These are phyloP conservation scores for Chamaecyparis obtusa DNA, from an alignment of 75 land plant genomes.

Conservation along the genomic window DNA sequence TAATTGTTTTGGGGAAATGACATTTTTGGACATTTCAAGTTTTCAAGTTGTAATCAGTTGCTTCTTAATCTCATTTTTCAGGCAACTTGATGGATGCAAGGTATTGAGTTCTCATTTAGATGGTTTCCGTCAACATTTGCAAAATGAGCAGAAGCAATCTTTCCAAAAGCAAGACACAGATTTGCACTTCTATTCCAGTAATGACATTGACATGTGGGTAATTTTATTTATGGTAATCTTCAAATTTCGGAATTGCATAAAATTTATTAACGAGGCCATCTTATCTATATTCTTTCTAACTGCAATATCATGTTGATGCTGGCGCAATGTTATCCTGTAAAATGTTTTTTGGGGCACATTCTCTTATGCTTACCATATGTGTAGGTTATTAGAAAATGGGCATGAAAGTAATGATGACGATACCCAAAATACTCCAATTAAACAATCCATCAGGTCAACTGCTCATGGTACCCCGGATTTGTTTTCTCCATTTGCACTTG, in stretches of 20 bases:
- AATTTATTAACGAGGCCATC: not conserved
- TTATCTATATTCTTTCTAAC: not conserved
- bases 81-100: slow-evolving; percentile 52
- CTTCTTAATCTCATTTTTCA: slow-evolving; percentile 16
- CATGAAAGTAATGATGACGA: slow-evolving; percentile 32
- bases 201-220: slow-evolving; percentile 79
- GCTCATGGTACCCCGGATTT: slow-evolving; percentile 8
- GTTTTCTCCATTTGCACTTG: not conserved
- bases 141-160: slow-evolving; percentile 61
- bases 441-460: slow-evolving; percentile 15
- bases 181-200: slow-evolving; percentile 73
- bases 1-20: not conserved
- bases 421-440: slow-evolving; percentile 30
- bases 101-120: slow-evolving; percentile 57
- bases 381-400: slow-evolving; percentile 19
- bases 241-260: not conserved
- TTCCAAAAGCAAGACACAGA: slow-evolving; percentile 53
- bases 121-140: slow-evolving; percentile 65
- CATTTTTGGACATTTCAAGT: not conserved
- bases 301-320: not conserved
- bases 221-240: not conserved
- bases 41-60: not conserved
- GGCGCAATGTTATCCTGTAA: not conserved
- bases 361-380: not conserved
- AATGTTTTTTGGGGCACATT: not conserved